These are phyloP conservation scores for Albizia julibrissin DNA, from an alignment of 306 rosid species.

Conservation along the genomic window DNA sequence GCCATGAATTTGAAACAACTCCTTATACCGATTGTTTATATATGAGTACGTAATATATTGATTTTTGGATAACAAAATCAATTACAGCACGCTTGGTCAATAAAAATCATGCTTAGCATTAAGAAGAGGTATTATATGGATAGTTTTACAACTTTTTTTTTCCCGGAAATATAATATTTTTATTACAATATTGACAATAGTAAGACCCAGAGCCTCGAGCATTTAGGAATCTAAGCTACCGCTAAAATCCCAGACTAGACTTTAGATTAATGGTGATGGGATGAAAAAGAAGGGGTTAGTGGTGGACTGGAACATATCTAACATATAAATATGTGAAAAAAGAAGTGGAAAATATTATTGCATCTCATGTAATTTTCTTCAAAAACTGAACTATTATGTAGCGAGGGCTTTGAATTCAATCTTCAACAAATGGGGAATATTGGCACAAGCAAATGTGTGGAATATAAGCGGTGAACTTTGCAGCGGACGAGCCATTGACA, in stretches of 20 bases:
- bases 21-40: not conserved
- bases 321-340: not conserved
- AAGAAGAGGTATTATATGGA: not conserved
- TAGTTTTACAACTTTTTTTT: not conserved
- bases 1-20: not conserved
- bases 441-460: conserved; percentile 47
- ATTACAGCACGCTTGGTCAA: too few species aligned
- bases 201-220: too few species aligned
- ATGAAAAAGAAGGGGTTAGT: too few species aligned
- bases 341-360: not conserved
- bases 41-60: too few species aligned
- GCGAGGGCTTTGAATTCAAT: conserved; percentile 64
- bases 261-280: too few species aligned
- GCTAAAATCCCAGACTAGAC: too few species aligned
- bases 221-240: too few species aligned
- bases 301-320: too few species aligned
- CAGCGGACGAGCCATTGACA: conserved; percentile 59
- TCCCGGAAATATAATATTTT: too few species aligned
- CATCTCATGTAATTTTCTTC: not conserved
- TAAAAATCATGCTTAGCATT: not conserved
- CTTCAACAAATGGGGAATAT: conserved; percentile 54
- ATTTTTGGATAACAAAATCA: too few species aligned
- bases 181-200: too few species aligned
- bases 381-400: conserved; percentile 22
- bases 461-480: conserved; percentile 72